Evolutionary conservation across 2,329 filamentous ascomycete genomes (phyloP), one percentile per base, ranked within the genome.

Genomic region (Kalmusia sp.): DNA sequence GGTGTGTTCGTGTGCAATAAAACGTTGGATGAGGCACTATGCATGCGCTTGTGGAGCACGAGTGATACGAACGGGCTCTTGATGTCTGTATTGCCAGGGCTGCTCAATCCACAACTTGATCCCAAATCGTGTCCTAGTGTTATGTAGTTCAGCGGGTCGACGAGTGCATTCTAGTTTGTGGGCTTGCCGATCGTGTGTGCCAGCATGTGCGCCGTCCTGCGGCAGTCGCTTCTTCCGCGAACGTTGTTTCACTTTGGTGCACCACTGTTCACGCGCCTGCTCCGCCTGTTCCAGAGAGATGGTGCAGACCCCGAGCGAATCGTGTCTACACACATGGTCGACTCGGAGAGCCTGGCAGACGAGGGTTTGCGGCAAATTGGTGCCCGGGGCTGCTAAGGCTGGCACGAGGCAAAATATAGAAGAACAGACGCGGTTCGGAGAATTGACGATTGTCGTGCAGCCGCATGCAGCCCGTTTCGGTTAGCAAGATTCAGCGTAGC

Each of bases 341-440:
- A n/a, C n/a, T n/a, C n/a, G n/a, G n/a, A n/a, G n/a, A n/a, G n/a
- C n/a, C n/a, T n/a, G n/a, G n/a, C n/a, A n/a, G n/a, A n/a, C n/a
- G n/a, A n/a, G n/a, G n/a, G n/a, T n/a, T n/a, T n/a, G n/a, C n/a
- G n/a, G n/a, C n/a, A n/a, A n/a, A n/a, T n/a, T n/a, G n/a, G n/a
- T n/a, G 27, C 27, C 27, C 27, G 27, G 27, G 27, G 12, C 27
- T 30, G 27, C 27, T n/a, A n/a, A n/a, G n/a, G n/a, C n/a, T n/a
- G n/a, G n/a, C n/a, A n/a, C n/a, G n/a, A n/a, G n/a, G n/a, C n/a
- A n/a, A n/a, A n/a, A n/a, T n/a, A n/a, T n/a, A n/a, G n/a, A n/a
- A n/a, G n/a, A n/a, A n/a, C n/a, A 30, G 27, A 12, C 6, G 27
- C 28, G 40, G 51, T 52, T 53, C 59, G 57, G 59, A 58, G 51